Evolutionary conservation across 345 rosid genomes (phyloP), one percentile per base, ranked within the genome.

Genomic region (Theobroma cacao): DNA sequence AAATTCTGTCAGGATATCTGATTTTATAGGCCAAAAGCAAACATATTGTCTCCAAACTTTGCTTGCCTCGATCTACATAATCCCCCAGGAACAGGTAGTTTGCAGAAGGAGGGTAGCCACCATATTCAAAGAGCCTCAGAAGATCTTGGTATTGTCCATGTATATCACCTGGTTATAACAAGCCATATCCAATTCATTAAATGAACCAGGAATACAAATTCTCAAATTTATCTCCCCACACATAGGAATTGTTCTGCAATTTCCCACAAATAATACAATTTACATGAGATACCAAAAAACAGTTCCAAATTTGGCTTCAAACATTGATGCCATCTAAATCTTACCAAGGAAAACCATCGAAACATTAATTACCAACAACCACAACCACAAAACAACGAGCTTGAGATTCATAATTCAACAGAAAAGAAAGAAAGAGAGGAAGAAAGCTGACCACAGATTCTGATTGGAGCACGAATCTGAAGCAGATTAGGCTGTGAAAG

Each of bases 61-160:
- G 97, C 86, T 89, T 97, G 84, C 99, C 99, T 74, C 99, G 88
- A 77, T 97, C 99, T 0, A 94, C 99, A 45, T 97, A 97, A 79
- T 97, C 99, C 22, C 99, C 98, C 0, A 94, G 93, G 86, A 97
- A 97, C 74, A 94, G 90, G 78, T 97, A 94, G 89, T 88, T 93
- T 30, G 95, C 91, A 47, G 97, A 75, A 7, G 99, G 97, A 68
- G 99, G 99, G 81, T 92, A 91, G 68, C 97, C 98, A 43, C 97
- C 98, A 47, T 88, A 86, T 72, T 96, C 97, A 17, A 96, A 91
- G 36, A 96, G 72, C 86, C 97, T 91, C 43, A 94, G 84, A 26
- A 96, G 99, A 80, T 96, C 99, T 86, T 86, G 98, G 80, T 91
- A 95, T 70, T 95, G 99, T 77, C 99, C 99, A 75, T 95, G 99